These are phyloP conservation scores for Blastomyces gilchristii DNA, from an alignment of 2,329 filamentous ascomycete genomes.

Conservation along the genomic window DNA sequence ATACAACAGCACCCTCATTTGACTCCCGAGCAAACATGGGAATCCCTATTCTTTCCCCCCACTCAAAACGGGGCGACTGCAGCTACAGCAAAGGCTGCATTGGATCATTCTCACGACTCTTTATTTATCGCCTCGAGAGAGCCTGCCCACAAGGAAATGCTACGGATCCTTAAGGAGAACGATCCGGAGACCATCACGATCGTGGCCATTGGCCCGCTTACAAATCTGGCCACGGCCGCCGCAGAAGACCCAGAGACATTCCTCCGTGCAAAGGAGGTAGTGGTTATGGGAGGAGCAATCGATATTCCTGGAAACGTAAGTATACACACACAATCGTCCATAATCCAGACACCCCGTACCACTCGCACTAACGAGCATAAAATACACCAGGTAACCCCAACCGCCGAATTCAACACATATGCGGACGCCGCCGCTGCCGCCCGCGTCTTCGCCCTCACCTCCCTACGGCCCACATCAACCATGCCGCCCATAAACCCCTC, in stretches of 20 bases:
- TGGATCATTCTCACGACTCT: slow-evolving; percentile 30
- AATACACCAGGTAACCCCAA: slow-evolving; percentile 50
- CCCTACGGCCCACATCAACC: slow-evolving; percentile 61
- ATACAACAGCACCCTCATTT: slow-evolving; percentile 57
- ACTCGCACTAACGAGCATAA: background rate
- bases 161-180: slow-evolving; percentile 73
- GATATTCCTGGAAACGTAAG: slow-evolving; percentile 70
- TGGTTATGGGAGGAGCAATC: slow-evolving; percentile 90
- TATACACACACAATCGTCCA: background rate
- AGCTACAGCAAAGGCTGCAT: slow-evolving; percentile 40
- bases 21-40: slow-evolving; percentile 64
- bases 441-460: slow-evolving; percentile 66
- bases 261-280: slow-evolving; percentile 75
- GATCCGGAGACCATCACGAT: slow-evolving; percentile 80
- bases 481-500: slow-evolving; percentile 54
- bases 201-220: slow-evolving; percentile 78
- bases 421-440: slow-evolving; percentile 74
- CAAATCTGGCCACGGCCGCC: slow-evolving; percentile 85
- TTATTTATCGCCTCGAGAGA: slow-evolving; percentile 66
- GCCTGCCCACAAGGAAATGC: slow-evolving; percentile 73
- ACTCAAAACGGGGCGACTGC: slow-evolving; percentile 20
- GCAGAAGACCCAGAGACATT: slow-evolving; percentile 83
- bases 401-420: slow-evolving; percentile 91
- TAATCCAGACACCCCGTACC: background rate
- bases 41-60: slow-evolving; percentile 51